Percentiles rank a stretch among this genome's conserved stretches.
Evolutionary conservation across 805 yeast species (phyloP).

Genomic region (Kodamaea kaohsiungensis): DNA sequence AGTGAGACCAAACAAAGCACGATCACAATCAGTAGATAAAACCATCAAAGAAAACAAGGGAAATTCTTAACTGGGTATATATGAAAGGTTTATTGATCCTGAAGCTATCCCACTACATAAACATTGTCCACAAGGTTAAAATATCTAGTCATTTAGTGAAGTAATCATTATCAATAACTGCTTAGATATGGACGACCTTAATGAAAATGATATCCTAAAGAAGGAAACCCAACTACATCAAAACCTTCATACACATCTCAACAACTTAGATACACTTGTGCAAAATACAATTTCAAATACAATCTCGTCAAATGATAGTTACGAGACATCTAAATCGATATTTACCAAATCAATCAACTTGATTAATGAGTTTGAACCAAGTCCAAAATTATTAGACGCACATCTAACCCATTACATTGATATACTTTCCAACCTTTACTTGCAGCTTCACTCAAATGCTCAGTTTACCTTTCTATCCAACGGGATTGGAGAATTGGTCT

Average conservation of each 20-base stretch:
- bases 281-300: background rate
- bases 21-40: background rate
- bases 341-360: constrained; percentile 17
- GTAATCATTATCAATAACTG: too few species aligned
- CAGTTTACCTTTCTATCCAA: background rate
- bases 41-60: background rate
- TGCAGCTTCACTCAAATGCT: constrained; percentile 8
- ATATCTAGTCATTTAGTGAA: too few species aligned
- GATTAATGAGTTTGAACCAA: constrained; percentile 53
- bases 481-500: constrained; percentile 44
- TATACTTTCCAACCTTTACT: constrained; percentile 27
- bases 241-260: constrained; percentile 9
- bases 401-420: constrained; percentile 36
- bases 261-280: background rate
- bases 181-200: constrained; percentile 1
- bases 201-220: constrained; percentile 10
- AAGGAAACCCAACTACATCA: constrained; percentile 18
- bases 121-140: background rate
- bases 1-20: background rate
- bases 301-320: constrained; percentile 6
- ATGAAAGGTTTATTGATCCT: background rate
- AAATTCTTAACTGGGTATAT: background rate
- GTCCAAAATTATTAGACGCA: constrained; percentile 52
- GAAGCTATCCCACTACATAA: background rate
- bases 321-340: constrained; percentile 11